Percentiles rank a stretch among this genome's conserved stretches.
These are phyloP conservation scores for Kurtzmaniella quercitrusa DNA, from an alignment of 1,139 yeast genomes.

Conservation along the genomic window DNA sequence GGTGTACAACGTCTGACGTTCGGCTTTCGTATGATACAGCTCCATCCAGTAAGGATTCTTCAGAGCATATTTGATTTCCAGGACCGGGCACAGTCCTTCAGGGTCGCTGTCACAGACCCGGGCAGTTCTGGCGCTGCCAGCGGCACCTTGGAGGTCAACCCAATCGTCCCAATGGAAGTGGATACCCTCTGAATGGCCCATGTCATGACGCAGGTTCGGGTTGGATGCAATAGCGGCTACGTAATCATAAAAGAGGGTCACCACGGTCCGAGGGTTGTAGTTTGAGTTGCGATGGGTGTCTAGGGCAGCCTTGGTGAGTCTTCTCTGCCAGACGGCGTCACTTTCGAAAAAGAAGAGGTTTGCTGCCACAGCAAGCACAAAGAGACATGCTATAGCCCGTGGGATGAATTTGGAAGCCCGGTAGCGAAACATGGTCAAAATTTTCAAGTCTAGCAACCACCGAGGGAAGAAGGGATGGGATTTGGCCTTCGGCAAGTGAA, in stretches of 20 bases:
- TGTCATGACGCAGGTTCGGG: constrained; percentile 1
- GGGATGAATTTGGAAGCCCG: not conserved
- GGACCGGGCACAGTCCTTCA: constrained; percentile 22
- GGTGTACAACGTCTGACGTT: constrained; percentile 32
- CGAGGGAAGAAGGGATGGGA: too few species aligned
- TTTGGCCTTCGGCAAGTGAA: too few species aligned
- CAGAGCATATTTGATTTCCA: constrained; percentile 19
- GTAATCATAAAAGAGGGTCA: constrained; percentile 1
- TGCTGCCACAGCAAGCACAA: not conserved
- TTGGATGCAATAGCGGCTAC: not conserved
- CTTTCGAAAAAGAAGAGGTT: constrained; percentile 1
- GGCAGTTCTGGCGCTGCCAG: constrained; percentile 16
- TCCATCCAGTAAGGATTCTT: constrained; percentile 37
- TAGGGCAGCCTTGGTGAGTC: constrained; percentile 1
- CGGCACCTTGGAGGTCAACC: constrained; percentile 26
- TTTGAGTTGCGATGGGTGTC: constrained; percentile 14
- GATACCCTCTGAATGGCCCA: constrained; percentile 19
- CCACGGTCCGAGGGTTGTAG: constrained; percentile 27
- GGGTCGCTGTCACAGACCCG: constrained; percentile 16
- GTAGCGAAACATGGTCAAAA: not conserved
- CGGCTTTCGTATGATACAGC: constrained; percentile 28
- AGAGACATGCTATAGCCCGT: not conserved
- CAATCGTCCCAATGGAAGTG: constrained; percentile 44
- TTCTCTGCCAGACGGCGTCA: constrained; percentile 2
- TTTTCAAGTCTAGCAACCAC: too few species aligned